Conservation (phyloP, 352 stramenopile genomes). For the Pythium oligandrum region DNA sequence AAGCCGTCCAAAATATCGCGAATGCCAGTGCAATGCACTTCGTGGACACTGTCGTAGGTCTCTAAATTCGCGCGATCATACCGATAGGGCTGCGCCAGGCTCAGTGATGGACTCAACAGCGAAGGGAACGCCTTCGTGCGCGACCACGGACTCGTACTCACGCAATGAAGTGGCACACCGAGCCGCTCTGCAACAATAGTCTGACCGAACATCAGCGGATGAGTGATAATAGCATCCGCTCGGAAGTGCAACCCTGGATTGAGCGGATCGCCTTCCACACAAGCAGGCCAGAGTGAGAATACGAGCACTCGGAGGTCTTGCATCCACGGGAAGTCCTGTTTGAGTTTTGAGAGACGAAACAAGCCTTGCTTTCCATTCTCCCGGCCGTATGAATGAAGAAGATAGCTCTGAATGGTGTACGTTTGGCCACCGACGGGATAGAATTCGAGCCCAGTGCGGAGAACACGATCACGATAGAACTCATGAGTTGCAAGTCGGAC, state of each 20-base stretch:
- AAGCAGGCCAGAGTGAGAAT: constrained; percentile 59
- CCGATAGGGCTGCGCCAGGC: constrained; percentile 36
- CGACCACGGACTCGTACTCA: constrained; percentile 44
- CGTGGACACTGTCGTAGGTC: constrained; percentile 50
- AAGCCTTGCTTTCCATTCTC: constrained; percentile 29
- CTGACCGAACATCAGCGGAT: constrained; percentile 61
- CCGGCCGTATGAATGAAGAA: constrained; percentile 33
- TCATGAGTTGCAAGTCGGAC: constrained; percentile 88
- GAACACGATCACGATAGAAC: constrained; percentile 63
- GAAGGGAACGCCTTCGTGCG: constrained; percentile 57
- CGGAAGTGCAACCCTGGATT: constrained; percentile 42
- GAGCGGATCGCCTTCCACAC: constrained; percentile 39
- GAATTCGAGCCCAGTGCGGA: constrained; percentile 54
- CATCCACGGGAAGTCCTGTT: constrained; percentile 33
- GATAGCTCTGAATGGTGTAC: constrained; percentile 39
- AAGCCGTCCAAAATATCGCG: constrained; percentile 52
- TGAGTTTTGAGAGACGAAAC: constrained; percentile 22
- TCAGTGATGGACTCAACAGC: constrained; percentile 25
- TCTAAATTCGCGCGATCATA: constrained; percentile 39
- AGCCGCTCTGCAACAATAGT: constrained; percentile 61
- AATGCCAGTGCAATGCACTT: constrained; percentile 45
- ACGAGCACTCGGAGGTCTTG: constrained; percentile 50
- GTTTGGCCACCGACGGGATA: constrained; percentile 55
- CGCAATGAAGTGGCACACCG: constrained; percentile 66
- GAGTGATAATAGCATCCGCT: constrained; percentile 63